phyloP scores from a whole-genome alignment of 2,329 filamentous ascomycete genomes.

The Cladosporium sp. region DNA sequence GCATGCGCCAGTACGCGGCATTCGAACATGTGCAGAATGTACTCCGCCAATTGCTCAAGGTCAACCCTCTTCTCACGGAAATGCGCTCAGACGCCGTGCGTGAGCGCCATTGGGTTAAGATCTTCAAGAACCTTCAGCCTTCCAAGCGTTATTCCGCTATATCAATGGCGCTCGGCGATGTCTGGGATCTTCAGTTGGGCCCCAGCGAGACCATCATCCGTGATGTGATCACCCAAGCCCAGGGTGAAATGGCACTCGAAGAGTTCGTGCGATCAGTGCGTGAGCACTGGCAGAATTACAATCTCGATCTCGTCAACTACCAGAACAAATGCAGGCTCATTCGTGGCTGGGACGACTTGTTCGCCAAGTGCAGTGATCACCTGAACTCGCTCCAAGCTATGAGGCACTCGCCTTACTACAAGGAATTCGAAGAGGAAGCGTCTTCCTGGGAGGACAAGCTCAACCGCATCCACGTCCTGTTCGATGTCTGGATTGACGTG shows the following conservation, averaged over 20 bases:
- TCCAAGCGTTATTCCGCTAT: conserved; percentile 90
- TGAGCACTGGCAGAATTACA: conserved; percentile 94
- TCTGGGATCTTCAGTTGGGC: conserved; percentile 93
- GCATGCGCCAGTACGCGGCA: conserved; percentile 99
- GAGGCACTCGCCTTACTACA: conserved; percentile 98
- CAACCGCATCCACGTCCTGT: conserved; percentile 93
- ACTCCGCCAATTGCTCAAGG: conserved; percentile 81
- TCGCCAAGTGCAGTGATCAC: conserved; percentile 97
- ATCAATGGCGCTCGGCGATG: conserved; percentile 94
- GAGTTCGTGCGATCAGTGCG: conserved; percentile 96
- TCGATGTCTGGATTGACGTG: conserved; percentile 99
- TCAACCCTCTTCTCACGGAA: conserved; percentile 81
- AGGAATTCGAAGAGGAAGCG: conserved; percentile 97
- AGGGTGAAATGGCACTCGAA: conserved; percentile 96
- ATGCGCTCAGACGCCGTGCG: conserved; percentile 95
- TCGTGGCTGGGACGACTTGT: conserved; percentile 95
- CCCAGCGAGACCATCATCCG: conserved; percentile 83
- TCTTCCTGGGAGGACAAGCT: conserved; percentile 96
- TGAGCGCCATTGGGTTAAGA: conserved; percentile 95
- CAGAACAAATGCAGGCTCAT: conserved; percentile 98
- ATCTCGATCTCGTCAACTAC: conserved; percentile 90
- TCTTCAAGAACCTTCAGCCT: conserved; percentile 92
- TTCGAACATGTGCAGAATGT: conserved; percentile 97
- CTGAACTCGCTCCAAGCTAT: conserved; percentile 96
- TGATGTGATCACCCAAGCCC: conserved; percentile 90